Conservation (phyloP, 352 stramenopile species). For the Pythium aquatile region DNA sequence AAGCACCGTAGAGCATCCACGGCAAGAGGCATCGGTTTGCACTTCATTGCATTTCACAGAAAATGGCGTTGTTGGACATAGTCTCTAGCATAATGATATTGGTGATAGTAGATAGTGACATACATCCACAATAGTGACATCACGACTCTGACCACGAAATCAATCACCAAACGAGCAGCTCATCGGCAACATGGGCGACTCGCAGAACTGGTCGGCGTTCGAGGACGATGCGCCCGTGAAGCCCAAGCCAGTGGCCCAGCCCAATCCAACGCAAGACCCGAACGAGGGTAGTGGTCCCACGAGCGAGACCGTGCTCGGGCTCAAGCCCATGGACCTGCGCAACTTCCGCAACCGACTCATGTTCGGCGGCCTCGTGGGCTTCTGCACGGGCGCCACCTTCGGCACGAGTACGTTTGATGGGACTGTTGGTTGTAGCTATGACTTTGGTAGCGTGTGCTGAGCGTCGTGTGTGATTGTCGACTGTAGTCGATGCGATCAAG, state of each 20-base stretch:
- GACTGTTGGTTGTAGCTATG: not conserved
- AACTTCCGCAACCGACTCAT: conserved; percentile 70
- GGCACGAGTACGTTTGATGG: conserved; percentile 51
- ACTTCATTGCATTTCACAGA: not conserved
- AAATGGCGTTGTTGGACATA: not conserved
- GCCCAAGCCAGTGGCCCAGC: conserved; percentile 13
- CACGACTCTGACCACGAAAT: not conserved
- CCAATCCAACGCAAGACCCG: conserved; percentile 1
- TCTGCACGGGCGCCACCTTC: conserved; percentile 75
- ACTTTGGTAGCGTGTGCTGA: not conserved
- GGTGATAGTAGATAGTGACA: not conserved
- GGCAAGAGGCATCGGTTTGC: not conserved
- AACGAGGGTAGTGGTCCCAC: not conserved
- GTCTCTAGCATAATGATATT: no score
- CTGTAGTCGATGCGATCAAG: conserved; percentile 64
- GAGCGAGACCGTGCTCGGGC: not conserved
- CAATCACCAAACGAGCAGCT: not conserved
- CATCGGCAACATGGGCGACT: conserved; percentile 51
- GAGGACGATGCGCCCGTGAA: conserved; percentile 36
- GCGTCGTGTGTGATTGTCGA: not conserved
- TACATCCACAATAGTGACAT: conserved; percentile 3
- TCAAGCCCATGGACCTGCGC: conserved; percentile 40
- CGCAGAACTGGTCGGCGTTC: conserved; percentile 83
- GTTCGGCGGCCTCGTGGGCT: conserved; percentile 76
- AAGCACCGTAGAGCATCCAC: not conserved